Conservation (phyloP, 73 alveolate species). For the Paramecium sexaurelia region DNA sequence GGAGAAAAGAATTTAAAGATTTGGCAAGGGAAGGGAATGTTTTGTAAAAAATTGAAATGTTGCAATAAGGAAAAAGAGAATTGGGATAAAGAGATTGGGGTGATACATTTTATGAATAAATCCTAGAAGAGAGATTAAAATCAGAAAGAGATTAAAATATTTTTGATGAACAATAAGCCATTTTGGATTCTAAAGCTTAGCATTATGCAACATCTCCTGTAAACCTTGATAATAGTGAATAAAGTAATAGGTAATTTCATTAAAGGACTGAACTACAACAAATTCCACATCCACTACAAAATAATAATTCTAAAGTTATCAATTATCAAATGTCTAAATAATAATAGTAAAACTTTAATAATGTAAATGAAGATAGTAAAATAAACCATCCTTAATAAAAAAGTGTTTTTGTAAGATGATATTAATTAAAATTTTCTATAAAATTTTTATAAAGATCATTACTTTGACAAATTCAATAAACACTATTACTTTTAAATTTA, state of each 20-base stretch:
- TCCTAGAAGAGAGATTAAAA: constrained; percentile 10
- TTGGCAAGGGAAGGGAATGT: constrained; percentile 16
- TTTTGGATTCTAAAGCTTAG: neutral
- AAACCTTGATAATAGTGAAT: neutral
- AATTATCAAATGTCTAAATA: neutral
- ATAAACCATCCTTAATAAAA: neutral
- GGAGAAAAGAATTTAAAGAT: constrained; percentile 45
- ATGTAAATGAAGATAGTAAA: neutral
- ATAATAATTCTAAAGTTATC: neutral
- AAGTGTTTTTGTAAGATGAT: neutral
- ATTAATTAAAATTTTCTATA: neutral
- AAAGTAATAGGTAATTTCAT: neutral
- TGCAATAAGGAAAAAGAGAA: constrained; percentile 27
- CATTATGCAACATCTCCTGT: neutral
- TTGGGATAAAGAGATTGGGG: constrained; percentile 50
- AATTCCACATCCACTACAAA: neutral
- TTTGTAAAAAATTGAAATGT: neutral
- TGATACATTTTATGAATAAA: constrained; percentile 9
- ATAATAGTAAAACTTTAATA: neutral
- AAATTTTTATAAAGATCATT: no score
- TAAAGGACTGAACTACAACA: neutral
- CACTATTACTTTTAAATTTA: no score
- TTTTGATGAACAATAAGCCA: neutral
- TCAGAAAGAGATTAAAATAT: neutral
- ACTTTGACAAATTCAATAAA: no score